These are phyloP conservation scores for Rhodomyrtus tomentosa DNA, from an alignment of 345 rosid species.

Conservation along the genomic window DNA sequence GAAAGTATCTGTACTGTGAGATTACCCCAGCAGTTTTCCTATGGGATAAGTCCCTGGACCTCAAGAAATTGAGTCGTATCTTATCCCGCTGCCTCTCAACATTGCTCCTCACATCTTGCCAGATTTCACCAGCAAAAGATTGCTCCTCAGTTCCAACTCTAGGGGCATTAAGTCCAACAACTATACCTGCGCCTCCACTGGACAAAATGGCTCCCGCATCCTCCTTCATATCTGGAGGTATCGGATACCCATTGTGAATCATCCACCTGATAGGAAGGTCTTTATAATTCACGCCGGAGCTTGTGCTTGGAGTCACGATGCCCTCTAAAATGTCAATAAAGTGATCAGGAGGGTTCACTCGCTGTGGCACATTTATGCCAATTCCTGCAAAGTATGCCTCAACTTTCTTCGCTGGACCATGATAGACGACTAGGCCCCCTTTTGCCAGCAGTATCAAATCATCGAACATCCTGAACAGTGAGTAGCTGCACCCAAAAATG, in stretches of 20 bases:
- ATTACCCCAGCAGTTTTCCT: constrained; percentile 59
- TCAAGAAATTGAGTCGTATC: constrained; percentile 53
- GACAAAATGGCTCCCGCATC: constrained; percentile 16
- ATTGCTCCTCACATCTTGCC: constrained; percentile 70
- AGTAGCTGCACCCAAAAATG: constrained; percentile 53
- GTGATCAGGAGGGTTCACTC: constrained; percentile 91
- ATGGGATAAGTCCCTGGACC: constrained; percentile 49
- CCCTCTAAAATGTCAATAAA: constrained; percentile 89
- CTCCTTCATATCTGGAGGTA: constrained; percentile 61
- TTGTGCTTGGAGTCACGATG: constrained; percentile 32
- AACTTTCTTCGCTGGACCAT: constrained; percentile 62
- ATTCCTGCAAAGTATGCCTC: constrained; percentile 76
- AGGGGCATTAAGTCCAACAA: constrained; percentile 9
- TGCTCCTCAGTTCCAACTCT: constrained; percentile 19
- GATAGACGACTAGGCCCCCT: constrained; percentile 83
- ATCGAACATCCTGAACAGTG: constrained; percentile 75
- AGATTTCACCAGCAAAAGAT: constrained; percentile 75
- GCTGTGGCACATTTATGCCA: constrained; percentile 74
- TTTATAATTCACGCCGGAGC: constrained; percentile 33
- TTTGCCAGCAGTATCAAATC: constrained; percentile 84
- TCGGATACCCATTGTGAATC: constrained; percentile 65
- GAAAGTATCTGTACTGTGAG: constrained; percentile 65
- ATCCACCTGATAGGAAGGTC: constrained; percentile 94
- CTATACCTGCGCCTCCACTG: constrained; percentile 5
- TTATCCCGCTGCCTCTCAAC: constrained; percentile 55